These are phyloP conservation scores for Podochytrium sp. DNA, from an alignment of 192 early-diverging fungal species.

Conservation along the genomic window DNA sequence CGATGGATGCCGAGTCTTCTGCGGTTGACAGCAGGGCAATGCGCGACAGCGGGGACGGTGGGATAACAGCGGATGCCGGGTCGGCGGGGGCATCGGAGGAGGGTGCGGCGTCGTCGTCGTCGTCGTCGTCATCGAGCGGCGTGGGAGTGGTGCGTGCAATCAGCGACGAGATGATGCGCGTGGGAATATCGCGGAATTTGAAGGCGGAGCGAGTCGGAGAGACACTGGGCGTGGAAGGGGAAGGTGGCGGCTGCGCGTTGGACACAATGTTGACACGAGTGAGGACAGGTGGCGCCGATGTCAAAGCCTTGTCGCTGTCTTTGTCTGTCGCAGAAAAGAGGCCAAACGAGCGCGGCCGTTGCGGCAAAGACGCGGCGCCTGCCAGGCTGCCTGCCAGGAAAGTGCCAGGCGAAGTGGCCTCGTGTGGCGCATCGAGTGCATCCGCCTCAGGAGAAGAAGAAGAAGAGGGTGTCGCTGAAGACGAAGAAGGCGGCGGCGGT, in stretches of 20 bases:
- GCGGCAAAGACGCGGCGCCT: not conserved
- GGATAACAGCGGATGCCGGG: not conserved
- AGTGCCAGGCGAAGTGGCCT: not conserved
- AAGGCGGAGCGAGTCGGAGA: not conserved
- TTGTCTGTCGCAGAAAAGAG: not conserved
- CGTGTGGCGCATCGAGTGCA: not conserved
- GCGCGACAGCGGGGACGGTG: not conserved
- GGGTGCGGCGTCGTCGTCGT: not conserved
- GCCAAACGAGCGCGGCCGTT: not conserved
- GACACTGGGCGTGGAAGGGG: not conserved
- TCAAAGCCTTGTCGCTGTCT: slow-evolving; percentile 2
- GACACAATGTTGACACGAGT: not conserved
- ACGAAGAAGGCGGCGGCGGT: not conserved
- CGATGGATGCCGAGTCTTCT: not conserved
- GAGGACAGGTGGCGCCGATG: slow-evolving; percentile 1
- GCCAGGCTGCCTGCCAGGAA: not conserved
- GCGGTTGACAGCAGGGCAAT: not conserved
- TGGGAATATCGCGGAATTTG: not conserved
- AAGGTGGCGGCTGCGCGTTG: not conserved
- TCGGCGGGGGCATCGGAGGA: not conserved
- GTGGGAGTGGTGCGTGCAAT: not conserved
- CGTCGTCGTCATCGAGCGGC: not conserved
- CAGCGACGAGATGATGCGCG: not conserved
- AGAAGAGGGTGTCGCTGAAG: not conserved
- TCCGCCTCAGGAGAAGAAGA: not conserved